These are phyloP conservation scores for Suhomyces bokatorum DNA, from an alignment of 1,139 yeast species.

Conservation along the genomic window DNA sequence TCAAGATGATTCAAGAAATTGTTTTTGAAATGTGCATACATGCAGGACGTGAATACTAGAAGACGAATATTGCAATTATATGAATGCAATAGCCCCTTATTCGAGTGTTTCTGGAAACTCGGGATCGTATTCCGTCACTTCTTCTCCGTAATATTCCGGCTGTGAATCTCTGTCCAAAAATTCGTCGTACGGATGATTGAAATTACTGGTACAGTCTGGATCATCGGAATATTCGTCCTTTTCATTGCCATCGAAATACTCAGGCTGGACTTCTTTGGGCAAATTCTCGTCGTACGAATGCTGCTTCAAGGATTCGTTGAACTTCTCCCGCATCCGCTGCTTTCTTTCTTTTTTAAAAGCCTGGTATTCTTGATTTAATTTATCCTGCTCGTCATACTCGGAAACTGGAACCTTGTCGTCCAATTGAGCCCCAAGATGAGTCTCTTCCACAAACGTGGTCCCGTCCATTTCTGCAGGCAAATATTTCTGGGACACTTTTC, in stretches of 20 bases:
- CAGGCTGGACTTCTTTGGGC: constrained; percentile 40
- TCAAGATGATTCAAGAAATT: background rate
- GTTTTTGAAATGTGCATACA: background rate
- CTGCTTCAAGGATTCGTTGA: background rate
- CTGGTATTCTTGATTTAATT: constrained; percentile 11
- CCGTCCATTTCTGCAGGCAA: constrained; percentile 53
- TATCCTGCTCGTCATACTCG: constrained; percentile 24
- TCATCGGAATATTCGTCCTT: constrained; percentile 37
- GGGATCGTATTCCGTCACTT: constrained; percentile 13
- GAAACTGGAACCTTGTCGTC: constrained; percentile 30
- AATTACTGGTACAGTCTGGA: constrained; percentile 35
- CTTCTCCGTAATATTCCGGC: constrained; percentile 21
- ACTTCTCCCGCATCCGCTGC: constrained; percentile 4
- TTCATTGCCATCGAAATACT: constrained; percentile 40
- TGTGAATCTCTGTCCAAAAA: constrained; percentile 28
- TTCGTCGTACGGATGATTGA: constrained; percentile 40
- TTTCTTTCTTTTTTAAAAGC: constrained; percentile 8
- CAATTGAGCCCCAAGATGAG: constrained; percentile 33
- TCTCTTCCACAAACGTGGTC: constrained; percentile 37
- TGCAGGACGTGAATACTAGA: background rate
- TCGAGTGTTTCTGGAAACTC: constrained; percentile 5
- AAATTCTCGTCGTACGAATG: constrained; percentile 38
- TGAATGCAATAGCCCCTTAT: too few species aligned
- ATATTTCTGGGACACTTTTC: constrained; percentile 70
- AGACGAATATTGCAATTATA: background rate